These are phyloP conservation scores for Cornus controversa DNA, from an alignment of 148 eudicot genomes.

Conservation along the genomic window DNA sequence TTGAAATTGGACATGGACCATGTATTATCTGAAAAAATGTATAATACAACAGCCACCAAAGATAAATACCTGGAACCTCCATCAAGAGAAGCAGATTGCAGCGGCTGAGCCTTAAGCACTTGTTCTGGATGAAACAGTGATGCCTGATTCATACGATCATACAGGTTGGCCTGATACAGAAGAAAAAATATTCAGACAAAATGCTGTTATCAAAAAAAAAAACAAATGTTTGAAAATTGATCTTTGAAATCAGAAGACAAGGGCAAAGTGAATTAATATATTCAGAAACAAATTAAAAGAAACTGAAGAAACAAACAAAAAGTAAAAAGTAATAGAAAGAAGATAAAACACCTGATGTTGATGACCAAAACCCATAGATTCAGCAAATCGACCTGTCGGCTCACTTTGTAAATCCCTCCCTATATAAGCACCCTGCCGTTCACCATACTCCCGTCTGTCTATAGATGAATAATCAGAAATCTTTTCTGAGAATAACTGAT, in stretches of 20 bases:
- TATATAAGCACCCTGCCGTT: slow-evolving; percentile 55
- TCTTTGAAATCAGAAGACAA: background rate
- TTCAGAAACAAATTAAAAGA: background rate
- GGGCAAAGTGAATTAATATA: background rate
- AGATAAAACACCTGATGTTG: slow-evolving; percentile 61
- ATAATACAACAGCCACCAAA: slow-evolving; percentile 8
- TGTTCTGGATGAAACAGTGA: slow-evolving; percentile 60
- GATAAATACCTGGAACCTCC: slow-evolving; percentile 68
- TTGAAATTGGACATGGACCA: slow-evolving; percentile 12
- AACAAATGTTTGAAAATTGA: background rate
- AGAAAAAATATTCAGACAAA: background rate
- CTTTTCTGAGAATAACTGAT: slow-evolving; percentile 54
- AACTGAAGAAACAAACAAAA: background rate
- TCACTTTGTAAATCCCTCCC: slow-evolving; percentile 67
- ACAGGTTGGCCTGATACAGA: slow-evolving; percentile 60
- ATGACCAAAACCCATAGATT: slow-evolving; percentile 57
- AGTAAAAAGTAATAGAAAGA: background rate
- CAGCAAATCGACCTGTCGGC: slow-evolving; percentile 53
- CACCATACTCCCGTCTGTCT: slow-evolving; percentile 67
- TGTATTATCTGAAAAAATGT: slow-evolving; percentile 12
- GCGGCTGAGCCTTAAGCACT: slow-evolving; percentile 62
- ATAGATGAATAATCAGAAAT: slow-evolving; percentile 61
- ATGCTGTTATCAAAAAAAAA: background rate
- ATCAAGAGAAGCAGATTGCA: slow-evolving; percentile 78
- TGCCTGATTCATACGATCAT: slow-evolving; percentile 80